These are phyloP conservation scores for Fagopyrum esculentum DNA, from an alignment of 148 eudicot species.

Conservation along the genomic window DNA sequence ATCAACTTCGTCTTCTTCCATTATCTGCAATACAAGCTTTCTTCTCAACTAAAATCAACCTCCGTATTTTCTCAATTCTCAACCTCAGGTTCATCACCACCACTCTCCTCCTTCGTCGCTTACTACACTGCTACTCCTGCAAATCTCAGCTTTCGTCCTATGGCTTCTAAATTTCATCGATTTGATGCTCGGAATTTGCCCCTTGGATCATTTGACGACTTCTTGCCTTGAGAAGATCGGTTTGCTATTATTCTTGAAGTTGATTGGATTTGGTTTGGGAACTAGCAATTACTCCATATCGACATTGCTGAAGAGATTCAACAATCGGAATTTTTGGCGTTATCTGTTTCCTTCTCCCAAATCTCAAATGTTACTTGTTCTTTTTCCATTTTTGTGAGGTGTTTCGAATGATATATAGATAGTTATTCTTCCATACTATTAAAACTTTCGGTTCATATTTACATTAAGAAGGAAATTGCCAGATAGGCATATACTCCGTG, in stretches of 20 bases:
- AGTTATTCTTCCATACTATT: too few species aligned
- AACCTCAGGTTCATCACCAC: not conserved
- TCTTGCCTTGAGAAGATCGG: slow-evolving; percentile 24
- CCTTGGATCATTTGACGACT: slow-evolving; percentile 18
- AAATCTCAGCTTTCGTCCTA: slow-evolving; percentile 11
- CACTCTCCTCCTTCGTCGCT: slow-evolving; percentile 1
- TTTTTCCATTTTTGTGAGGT: too few species aligned
- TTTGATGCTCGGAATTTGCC: slow-evolving; percentile 19
- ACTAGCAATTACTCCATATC: too few species aligned
- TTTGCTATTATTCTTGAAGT: slow-evolving; percentile 67
- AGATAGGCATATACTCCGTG: too few species aligned
- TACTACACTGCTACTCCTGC: not conserved
- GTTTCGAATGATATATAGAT: too few species aligned
- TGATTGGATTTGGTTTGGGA: not conserved
- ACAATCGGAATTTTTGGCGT: too few species aligned
- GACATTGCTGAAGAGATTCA: too few species aligned
- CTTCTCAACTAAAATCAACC: not conserved
- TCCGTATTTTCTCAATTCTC: not conserved
- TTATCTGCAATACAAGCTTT: slow-evolving; percentile 2
- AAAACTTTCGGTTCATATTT: too few species aligned
- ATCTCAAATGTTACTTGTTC: too few species aligned
- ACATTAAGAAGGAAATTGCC: too few species aligned
- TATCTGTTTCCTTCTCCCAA: too few species aligned
- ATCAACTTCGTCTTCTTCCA: not conserved
- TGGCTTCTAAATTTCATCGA: slow-evolving; percentile 18